phyloP scores from a whole-genome alignment of 257 asterid species.

The Solanum arcanum region DNA sequence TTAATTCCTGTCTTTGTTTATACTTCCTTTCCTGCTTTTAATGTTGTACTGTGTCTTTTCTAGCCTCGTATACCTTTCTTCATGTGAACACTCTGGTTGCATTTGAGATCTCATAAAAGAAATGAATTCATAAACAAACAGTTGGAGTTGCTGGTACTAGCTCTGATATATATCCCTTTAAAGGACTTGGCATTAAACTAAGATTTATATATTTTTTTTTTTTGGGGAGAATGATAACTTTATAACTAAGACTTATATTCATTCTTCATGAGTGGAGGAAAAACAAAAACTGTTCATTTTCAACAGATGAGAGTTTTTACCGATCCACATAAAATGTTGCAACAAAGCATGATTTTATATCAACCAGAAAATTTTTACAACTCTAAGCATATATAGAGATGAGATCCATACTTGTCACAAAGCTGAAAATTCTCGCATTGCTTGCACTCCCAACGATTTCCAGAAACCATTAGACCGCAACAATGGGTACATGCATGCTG shows the following conservation, averaged over 20 bases:
- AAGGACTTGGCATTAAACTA: neutral
- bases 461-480: slow-evolving; percentile 82
- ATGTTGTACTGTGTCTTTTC: neutral
- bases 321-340: neutral
- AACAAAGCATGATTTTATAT: neutral
- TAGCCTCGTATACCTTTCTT: neutral
- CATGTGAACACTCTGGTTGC: neutral
- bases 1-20: neutral
- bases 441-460: slow-evolving; percentile 80
- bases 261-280: neutral
- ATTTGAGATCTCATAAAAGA: neutral
- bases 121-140: neutral
- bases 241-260: neutral
- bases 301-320: neutral
- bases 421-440: slow-evolving; percentile 85
- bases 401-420: slow-evolving; percentile 59
- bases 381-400: neutral
- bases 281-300: neutral
- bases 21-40: neutral
- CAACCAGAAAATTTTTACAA: neutral
- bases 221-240: no score
- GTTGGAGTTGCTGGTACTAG: neutral
- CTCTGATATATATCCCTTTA: neutral
- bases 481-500: slow-evolving; percentile 89
- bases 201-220: neutral